Conservation (phyloP, 345 rosid genomes). For the Cochlearia excelsa region DNA sequence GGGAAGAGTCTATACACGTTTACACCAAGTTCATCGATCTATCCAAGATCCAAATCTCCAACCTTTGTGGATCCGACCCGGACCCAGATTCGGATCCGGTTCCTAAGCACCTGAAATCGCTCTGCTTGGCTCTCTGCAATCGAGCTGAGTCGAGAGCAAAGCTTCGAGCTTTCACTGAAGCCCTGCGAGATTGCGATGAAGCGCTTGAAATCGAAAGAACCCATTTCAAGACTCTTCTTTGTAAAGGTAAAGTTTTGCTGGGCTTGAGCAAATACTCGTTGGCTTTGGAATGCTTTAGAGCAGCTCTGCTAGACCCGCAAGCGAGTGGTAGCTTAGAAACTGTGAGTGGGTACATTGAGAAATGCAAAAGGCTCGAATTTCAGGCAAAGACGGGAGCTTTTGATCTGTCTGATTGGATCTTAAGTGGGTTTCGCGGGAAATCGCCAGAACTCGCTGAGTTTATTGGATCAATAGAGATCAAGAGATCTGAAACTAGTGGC, state of each 20-base stretch:
- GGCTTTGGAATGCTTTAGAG: conserved; percentile 45
- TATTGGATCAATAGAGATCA: conserved; percentile 53
- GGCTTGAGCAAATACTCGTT: too few species aligned
- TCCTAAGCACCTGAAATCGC: too few species aligned
- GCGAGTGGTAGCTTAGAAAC: conserved; percentile 50
- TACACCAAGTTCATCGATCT: conserved; percentile 64
- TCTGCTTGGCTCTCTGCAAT: too few species aligned
- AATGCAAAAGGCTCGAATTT: conserved; percentile 65
- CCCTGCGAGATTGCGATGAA: too few species aligned
- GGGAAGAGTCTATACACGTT: conserved; percentile 58
- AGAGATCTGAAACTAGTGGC: conserved; percentile 60
- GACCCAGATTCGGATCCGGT: too few species aligned
- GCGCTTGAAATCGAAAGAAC: too few species aligned
- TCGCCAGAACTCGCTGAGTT: conserved; percentile 74
- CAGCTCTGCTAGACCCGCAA: conserved; percentile 53
- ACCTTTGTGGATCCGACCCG: not conserved
- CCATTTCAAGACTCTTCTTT: too few species aligned
- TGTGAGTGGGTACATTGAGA: conserved; percentile 57
- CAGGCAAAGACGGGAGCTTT: conserved; percentile 75
- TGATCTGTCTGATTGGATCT: conserved; percentile 61
- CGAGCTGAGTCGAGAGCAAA: too few species aligned
- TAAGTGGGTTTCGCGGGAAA: conserved; percentile 55
- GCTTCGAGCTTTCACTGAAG: too few species aligned
- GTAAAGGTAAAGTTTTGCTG: too few species aligned
- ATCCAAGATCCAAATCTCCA: conserved; percentile 45